Evolutionary conservation across 306 rosid genomes (phyloP), one percentile per base, ranked within the genome.

Genomic region (Nissolia schottii): DNA sequence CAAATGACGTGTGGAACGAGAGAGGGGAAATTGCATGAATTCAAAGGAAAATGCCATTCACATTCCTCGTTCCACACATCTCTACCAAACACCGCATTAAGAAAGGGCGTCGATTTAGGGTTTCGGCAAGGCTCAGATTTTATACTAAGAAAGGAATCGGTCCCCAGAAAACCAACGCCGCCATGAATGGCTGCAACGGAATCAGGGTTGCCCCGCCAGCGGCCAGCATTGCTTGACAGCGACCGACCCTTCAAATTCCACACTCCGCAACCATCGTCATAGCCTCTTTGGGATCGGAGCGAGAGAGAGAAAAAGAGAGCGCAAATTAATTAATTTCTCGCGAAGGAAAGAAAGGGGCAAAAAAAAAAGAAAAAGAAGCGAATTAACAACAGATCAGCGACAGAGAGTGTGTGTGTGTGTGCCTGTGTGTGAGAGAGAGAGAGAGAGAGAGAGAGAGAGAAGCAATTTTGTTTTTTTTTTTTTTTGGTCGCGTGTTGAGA

Each of bases 221-320:
- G 41, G 71, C 29, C 37, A 51, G 35, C 20, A 24, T 55, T 6
- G 54, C n/a, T 57, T 46, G 5, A 34, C 73, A 55, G 7, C 43
- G 22, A 56, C 41, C 35, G 27, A 64, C 19, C 55, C 67, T 37
- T 64, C 19, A 3, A n/a, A 13, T 61, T 62, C 75, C 89, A 82
- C 84, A 79, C 86, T 85, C 89, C 80, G 41, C 69, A 71, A 72
- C 73, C 55, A 67, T 82, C 86, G 31, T 82, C 84, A 85, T 34
- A 5, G 84, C 84, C 87, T 59, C 71, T 2, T 38, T 8, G 19
- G 0, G 28, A 24, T 40, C 1, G 11, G 15, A 56, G 38, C 58
- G 70, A 72, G 69, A 55, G 29, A 58, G 34, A 40, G 20, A 27
- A 50, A 4, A 1, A 46, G 28, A 64, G 65, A 38, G 6, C 11